Evolutionary conservation across 2,329 filamentous ascomycete species (phyloP).

Genomic region (Fusarium xyrophilum): DNA sequence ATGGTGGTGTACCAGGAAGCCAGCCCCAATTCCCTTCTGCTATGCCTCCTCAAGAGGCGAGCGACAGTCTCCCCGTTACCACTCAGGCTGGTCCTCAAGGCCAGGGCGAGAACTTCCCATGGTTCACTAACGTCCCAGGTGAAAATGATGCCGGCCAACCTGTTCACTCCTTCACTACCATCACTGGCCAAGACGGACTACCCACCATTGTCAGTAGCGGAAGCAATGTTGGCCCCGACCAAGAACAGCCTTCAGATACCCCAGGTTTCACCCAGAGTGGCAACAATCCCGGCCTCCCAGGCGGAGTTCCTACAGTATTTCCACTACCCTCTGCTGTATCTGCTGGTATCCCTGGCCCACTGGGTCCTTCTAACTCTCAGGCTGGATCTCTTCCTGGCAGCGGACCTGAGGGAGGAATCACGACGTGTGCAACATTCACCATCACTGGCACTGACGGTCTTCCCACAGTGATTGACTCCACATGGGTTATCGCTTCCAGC

Average conservation of each 20-base stretch:
- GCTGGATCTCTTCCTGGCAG: conserved; percentile 8
- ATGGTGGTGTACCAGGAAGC: conserved; percentile 17
- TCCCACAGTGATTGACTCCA: conserved; percentile 47
- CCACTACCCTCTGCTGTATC: conserved; percentile 21
- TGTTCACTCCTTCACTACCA: conserved; percentile 31
- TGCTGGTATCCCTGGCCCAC: conserved; percentile 14
- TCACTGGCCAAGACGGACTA: conserved; percentile 38
- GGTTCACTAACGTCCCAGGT: conserved; percentile 20
- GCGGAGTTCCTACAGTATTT: conserved; percentile 17
- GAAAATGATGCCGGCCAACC: conserved; percentile 9
- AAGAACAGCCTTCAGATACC: conserved; percentile 19
- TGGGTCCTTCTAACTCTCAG: conserved; percentile 16
- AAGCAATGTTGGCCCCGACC: conserved; percentile 3
- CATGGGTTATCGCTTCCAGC: conserved; percentile 40
- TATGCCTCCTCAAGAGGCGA: conserved; percentile 26
- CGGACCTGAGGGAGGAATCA: conserved; percentile 18
- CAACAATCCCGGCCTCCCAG: conserved; percentile 23
- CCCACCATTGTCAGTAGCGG: conserved; percentile 39
- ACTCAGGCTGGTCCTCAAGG: conserved; percentile 26
- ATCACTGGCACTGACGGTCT: conserved; percentile 45
- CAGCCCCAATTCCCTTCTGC: conserved; percentile 16
- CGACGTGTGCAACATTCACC: conserved; percentile 41
- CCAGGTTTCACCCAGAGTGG: conserved; percentile 12
- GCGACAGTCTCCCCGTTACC: conserved; percentile 28
- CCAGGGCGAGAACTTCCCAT: conserved; percentile 21